Percentiles rank a stretch among this genome's conserved stretches.
Evolutionary conservation across 2,329 filamentous ascomycete genomes (phyloP).

Genomic region (Xylariaceae sp.): DNA sequence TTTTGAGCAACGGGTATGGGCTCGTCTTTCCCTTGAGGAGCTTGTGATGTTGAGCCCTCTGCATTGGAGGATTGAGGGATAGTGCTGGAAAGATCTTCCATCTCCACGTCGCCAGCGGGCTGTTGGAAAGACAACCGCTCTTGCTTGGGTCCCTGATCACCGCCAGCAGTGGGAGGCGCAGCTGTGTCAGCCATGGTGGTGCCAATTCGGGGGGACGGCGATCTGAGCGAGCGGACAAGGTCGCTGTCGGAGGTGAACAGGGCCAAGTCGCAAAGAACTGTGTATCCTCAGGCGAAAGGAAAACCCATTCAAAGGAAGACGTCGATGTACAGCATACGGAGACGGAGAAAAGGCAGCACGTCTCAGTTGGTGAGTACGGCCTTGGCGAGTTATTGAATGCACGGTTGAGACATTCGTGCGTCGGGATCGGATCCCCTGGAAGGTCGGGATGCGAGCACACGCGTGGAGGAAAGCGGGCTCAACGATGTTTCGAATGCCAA

Average conservation of each 20-base stretch:
- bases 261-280: constrained; percentile 9
- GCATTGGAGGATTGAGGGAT: constrained; percentile 23
- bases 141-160: constrained; percentile 25
- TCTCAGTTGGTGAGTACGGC: constrained; percentile 4
- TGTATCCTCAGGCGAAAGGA: constrained; percentile 3
- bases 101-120: constrained; percentile 28
- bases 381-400: constrained; percentile 16
- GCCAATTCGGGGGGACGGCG: constrained; percentile 10
- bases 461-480: constrained; percentile 3
- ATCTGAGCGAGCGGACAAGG: constrained; percentile 14
- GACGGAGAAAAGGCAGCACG: no score
- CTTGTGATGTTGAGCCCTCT: constrained; percentile 16
- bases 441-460: constrained; percentile 7
- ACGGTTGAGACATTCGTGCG: constrained; percentile 21
- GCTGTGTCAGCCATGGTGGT: constrained; percentile 27
- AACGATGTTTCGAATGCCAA: neutral
- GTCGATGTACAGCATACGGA: no score
- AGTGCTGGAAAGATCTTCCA: constrained; percentile 29
- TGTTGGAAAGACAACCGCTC: constrained; percentile 23
- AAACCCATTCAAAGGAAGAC: neutral
- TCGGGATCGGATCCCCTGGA: constrained; percentile 9
- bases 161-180: constrained; percentile 20
- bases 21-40: constrained; percentile 19
- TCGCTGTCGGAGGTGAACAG: constrained; percentile 1
- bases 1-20: constrained; percentile 24